Conservation (phyloP, 208 protist species). For the Crithidia bombi region DNA sequence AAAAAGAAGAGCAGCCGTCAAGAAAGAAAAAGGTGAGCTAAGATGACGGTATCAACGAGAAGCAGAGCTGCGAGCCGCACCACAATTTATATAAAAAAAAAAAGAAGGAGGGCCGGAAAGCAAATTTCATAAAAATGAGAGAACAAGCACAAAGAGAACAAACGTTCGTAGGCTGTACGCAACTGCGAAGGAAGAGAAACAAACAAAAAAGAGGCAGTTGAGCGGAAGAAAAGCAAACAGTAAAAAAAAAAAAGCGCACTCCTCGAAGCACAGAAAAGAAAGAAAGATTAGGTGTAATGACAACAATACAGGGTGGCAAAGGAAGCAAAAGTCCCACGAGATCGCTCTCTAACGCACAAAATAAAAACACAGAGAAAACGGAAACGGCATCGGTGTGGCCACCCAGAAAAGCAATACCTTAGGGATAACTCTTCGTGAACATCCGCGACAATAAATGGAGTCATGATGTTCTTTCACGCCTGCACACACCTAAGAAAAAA, state of each 20-base stretch:
- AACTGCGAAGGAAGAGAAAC: background rate
- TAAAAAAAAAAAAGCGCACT: slow-evolving; percentile 1
- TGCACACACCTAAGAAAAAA: no score
- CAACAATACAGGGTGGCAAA: no score
- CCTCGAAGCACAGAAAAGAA: background rate
- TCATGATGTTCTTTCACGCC: no score
- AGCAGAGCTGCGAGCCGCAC: slow-evolving; percentile 2
- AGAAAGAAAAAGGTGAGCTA: slow-evolving; percentile 6
- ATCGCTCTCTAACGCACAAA: no score
- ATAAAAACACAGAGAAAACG: no score
- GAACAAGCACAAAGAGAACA: slow-evolving; percentile 1
- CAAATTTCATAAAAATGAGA: no score
- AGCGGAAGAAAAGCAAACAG: background rate
- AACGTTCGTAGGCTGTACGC: background rate
- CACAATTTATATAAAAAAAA: slow-evolving; percentile 6
- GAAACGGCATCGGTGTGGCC: no score
- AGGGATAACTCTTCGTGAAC: no score
- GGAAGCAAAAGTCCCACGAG: no score
- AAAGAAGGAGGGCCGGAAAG: background rate
- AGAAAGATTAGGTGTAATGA: background rate
- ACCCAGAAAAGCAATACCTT: no score
- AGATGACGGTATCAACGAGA: slow-evolving; percentile 10
- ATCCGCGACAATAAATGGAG: no score
- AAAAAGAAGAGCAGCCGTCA: background rate
- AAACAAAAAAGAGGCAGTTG: slow-evolving; percentile 1